phyloP scores from a whole-genome alignment of 768 basidiomycete species.

The Suillus brevipes region DNA sequence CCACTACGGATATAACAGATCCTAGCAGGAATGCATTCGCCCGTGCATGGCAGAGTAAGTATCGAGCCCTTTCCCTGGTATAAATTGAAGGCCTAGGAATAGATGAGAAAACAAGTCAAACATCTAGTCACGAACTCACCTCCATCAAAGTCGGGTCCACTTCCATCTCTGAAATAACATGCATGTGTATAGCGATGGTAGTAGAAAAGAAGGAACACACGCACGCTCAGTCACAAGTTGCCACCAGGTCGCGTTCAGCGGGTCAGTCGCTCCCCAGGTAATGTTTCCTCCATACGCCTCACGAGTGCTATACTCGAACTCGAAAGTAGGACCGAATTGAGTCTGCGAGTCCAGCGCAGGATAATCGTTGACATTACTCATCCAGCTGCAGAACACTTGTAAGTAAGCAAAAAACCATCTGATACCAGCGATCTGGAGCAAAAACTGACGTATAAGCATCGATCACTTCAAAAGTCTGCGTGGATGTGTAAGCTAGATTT shows the following conservation, averaged over 20 bases:
- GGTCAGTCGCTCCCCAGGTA: constrained; percentile 62
- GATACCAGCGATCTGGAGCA: not conserved
- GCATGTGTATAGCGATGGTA: constrained; percentile 9
- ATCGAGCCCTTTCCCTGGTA: constrained; percentile 73
- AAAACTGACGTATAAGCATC: constrained; percentile 71
- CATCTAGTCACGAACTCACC: constrained; percentile 36
- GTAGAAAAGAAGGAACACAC: constrained; percentile 17
- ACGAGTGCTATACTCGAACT: constrained; percentile 68
- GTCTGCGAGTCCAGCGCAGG: constrained; percentile 57
- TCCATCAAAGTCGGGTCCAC: constrained; percentile 55
- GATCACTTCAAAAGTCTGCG: constrained; percentile 72
- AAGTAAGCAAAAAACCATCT: constrained; percentile 2
- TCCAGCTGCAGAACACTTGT: constrained; percentile 48
- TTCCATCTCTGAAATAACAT: constrained; percentile 50
- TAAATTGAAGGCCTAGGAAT: constrained; percentile 58
- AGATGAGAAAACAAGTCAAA: constrained; percentile 3
- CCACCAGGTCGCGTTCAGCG: constrained; percentile 84
- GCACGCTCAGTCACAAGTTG: constrained; percentile 73
- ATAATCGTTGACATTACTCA: constrained; percentile 59
- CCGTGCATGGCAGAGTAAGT: constrained; percentile 54
- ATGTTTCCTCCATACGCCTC: constrained; percentile 58
- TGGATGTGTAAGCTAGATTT: not conserved
- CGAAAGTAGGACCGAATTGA: constrained; percentile 58
- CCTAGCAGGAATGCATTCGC: constrained; percentile 60
- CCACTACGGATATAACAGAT: constrained; percentile 80